Percentiles rank a stretch among this genome's conserved stretches.
These are phyloP conservation scores for Auricularia auricula-judae DNA, from an alignment of 768 basidiomycete genomes.

Conservation along the genomic window DNA sequence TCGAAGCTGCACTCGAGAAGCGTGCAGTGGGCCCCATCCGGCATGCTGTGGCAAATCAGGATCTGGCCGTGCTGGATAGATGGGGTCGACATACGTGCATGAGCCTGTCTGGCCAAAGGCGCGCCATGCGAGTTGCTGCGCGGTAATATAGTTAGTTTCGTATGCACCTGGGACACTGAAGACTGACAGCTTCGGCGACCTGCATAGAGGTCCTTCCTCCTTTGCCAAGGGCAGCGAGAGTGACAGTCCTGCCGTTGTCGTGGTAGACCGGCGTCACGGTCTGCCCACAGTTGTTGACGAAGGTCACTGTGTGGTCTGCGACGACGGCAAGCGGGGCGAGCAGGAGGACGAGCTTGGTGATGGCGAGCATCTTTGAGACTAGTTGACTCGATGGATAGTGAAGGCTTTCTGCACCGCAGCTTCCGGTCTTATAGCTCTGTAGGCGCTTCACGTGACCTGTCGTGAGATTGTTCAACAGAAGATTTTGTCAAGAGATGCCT, in stretches of 20 bases:
- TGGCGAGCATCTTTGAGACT: no score
- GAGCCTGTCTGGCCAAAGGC: neutral
- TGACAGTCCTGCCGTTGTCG: neutral
- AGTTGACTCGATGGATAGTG: no score
- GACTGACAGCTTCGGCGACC: neutral
- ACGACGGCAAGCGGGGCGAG: neutral
- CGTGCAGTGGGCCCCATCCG: neutral
- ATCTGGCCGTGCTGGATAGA: neutral
- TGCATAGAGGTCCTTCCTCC: neutral
- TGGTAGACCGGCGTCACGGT: neutral
- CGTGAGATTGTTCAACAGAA: no score
- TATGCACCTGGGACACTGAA: neutral
- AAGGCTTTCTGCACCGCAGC: no score
- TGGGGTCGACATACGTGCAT: neutral
- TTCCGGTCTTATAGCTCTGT: no score
- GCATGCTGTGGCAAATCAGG: neutral
- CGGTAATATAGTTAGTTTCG: neutral
- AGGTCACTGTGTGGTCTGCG: neutral
- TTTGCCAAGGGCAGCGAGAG: neutral
- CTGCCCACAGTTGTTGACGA: neutral
- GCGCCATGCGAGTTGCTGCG: neutral
- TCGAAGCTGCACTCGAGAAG: neutral
- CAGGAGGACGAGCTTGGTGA: neutral
- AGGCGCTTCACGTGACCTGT: no score
- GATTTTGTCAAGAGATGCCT: no score